Conservation (phyloP, 1,139 yeast genomes). For the Saccharomyces hybrid region DNA sequence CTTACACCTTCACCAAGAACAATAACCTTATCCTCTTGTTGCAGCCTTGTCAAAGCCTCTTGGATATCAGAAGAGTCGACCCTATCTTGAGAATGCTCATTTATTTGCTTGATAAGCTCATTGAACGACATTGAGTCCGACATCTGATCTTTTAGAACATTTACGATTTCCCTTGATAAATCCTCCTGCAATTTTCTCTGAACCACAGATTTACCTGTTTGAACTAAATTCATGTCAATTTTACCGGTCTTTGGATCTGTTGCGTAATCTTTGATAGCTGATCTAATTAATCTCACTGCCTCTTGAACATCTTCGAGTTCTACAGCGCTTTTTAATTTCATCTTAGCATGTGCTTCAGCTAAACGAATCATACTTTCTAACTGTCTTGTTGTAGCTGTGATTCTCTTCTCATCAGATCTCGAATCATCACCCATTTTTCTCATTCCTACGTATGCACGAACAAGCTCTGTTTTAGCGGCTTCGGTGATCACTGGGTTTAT, state of each 20-base stretch:
- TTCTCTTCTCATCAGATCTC: constrained; percentile 76
- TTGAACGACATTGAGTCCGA: constrained; percentile 45
- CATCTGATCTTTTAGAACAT: constrained; percentile 35
- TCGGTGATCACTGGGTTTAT: constrained; percentile 67
- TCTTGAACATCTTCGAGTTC: constrained; percentile 81
- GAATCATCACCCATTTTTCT: constrained; percentile 89
- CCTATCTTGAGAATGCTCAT: constrained; percentile 60
- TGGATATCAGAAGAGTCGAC: constrained; percentile 67
- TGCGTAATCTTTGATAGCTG: constrained; percentile 96
- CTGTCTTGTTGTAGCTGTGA: constrained; percentile 97
- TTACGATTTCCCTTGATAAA: constrained; percentile 53
- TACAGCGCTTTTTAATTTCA: constrained; percentile 71
- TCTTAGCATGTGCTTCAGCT: constrained; percentile 94
- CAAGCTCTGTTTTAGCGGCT: constrained; percentile 79
- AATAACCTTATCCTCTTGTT: constrained; percentile 65
- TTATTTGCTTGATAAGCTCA: constrained; percentile 54
- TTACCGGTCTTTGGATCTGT: constrained; percentile 95
- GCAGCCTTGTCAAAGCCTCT: constrained; percentile 61
- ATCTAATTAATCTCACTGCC: constrained; percentile 82
- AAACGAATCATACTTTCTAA: constrained; percentile 91
- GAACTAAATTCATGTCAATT: constrained; percentile 94
- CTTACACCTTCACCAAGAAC: constrained; percentile 70
- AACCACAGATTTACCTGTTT: constrained; percentile 88
- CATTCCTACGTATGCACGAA: constrained; percentile 88
- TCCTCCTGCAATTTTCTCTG: constrained; percentile 77